Percentiles rank a stretch among this genome's conserved stretches.
phyloP scores from a whole-genome alignment of 2,329 filamentous ascomycete genomes.

The Phyllosticta citriasiana region DNA sequence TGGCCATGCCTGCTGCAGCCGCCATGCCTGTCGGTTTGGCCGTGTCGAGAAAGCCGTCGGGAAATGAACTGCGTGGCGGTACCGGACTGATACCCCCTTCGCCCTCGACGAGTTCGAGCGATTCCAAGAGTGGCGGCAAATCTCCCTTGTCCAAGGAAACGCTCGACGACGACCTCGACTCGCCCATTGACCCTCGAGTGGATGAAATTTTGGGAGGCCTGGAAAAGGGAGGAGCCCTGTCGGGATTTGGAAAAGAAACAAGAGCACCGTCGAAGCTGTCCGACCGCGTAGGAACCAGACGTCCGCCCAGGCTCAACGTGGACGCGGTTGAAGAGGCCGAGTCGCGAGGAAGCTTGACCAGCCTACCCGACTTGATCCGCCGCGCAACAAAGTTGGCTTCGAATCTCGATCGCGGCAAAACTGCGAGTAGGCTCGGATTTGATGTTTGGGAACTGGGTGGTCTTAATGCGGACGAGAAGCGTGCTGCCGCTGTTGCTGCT shows the following conservation, averaged over 20 bases:
- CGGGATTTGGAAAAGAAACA: slow-evolving; percentile 14
- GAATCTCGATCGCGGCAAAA: slow-evolving; percentile 75
- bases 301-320: slow-evolving; percentile 69
- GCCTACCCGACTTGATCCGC: slow-evolving; percentile 80
- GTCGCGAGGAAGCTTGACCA: slow-evolving; percentile 79
- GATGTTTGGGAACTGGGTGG: slow-evolving; percentile 35
- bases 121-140: slow-evolving; percentile 16
- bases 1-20: slow-evolving; percentile 11
- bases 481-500: slow-evolving; percentile 15
- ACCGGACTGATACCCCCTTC: slow-evolving; percentile 25
- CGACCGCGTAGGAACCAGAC: slow-evolving; percentile 31
- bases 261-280: slow-evolving; percentile 20
- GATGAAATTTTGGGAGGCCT: slow-evolving; percentile 19
- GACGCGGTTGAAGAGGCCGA: slow-evolving; percentile 74
- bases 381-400: slow-evolving; percentile 78
- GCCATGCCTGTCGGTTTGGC: slow-evolving; percentile 5
- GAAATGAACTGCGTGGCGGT: slow-evolving; percentile 21
- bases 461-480: slow-evolving; percentile 20
- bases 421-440: slow-evolving; percentile 48
- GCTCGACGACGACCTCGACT: slow-evolving; percentile 5
- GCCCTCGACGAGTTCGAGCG: slow-evolving; percentile 17
- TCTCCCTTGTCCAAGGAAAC: not conserved
- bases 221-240: slow-evolving; percentile 24
- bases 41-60: slow-evolving; percentile 16
- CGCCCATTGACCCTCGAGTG: slow-evolving; percentile 13